Conservation (phyloP, 2,329 filamentous ascomycete genomes). For the Fusarium buxicola region DNA sequence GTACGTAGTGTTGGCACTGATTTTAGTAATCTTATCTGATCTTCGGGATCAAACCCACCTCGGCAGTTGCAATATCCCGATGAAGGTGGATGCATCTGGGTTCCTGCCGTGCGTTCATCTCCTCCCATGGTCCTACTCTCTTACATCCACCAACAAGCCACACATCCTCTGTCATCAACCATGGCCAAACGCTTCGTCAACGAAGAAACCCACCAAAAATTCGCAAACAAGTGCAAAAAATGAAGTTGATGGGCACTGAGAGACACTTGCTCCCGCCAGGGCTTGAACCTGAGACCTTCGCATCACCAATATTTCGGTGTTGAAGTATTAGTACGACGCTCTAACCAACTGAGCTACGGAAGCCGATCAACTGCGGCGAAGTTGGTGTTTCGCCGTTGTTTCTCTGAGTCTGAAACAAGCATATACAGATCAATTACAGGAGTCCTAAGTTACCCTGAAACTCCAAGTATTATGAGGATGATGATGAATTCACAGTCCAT, state of each 20-base stretch:
- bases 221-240: neutral
- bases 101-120: no score
- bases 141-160: neutral
- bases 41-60: constrained; percentile 14
- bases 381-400: constrained; percentile 1
- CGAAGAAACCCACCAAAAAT: neutral
- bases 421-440: no score
- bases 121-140: no score
- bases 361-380: constrained; percentile 36
- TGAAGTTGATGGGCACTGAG: constrained; percentile 33
- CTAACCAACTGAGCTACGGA: constrained; percentile 49
- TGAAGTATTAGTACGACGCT: constrained; percentile 47
- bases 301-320: constrained; percentile 37
- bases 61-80: constrained; percentile 8
- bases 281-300: constrained; percentile 48
- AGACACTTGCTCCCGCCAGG: constrained; percentile 44
- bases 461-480: neutral
- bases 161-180: neutral
- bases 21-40: constrained; percentile 35
- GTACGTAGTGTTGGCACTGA: constrained; percentile 14
- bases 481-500: neutral
- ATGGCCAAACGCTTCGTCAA: no score
- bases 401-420: accelerated
- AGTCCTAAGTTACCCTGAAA: constrained; percentile 8
- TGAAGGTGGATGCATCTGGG: neutral